A percentile compares a stretch with the other conserved stretches of the same genome.
Evolutionary conservation across 768 basidiomycete species (phyloP).

Genomic region (Guyanaporus albipodus): DNA sequence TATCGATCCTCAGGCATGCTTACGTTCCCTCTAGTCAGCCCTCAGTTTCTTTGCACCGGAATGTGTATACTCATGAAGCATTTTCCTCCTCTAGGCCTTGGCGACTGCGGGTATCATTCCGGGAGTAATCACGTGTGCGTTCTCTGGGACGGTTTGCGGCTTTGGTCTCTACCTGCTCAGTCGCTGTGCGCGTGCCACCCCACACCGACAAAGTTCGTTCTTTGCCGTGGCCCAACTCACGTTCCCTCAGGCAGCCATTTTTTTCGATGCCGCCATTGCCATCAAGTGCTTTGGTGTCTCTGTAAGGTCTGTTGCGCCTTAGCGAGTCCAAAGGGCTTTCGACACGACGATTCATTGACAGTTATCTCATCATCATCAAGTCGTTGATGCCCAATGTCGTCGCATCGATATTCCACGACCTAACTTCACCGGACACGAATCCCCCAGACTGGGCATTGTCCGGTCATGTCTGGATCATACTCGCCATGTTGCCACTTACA

Average conservation of each 20-base stretch:
- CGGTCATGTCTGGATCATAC: constrained; percentile 77
- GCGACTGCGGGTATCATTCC: constrained; percentile 88
- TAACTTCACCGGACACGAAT: constrained; percentile 57
- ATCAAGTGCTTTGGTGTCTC: constrained; percentile 97
- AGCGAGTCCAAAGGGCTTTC: background rate
- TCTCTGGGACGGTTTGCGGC: constrained; percentile 70
- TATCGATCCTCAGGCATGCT: constrained; percentile 62
- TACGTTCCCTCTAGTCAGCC: constrained; percentile 73
- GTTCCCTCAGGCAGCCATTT: constrained; percentile 80
- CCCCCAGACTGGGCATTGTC: constrained; percentile 75
- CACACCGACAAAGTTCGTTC: constrained; percentile 75
- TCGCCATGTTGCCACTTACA: constrained; percentile 71
- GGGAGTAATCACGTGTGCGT: constrained; percentile 81
- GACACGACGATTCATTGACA: constrained; percentile 24
- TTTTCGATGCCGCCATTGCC: constrained; percentile 93
- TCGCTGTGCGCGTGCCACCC: constrained; percentile 72
- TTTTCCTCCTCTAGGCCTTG: constrained; percentile 56
- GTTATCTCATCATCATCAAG: constrained; percentile 90
- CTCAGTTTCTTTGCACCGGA: background rate
- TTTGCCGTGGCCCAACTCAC: constrained; percentile 82
- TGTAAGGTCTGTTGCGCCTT: constrained; percentile 54
- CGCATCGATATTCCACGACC: constrained; percentile 72
- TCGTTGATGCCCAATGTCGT: constrained; percentile 91
- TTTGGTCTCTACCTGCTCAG: constrained; percentile 91
- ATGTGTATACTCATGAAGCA: background rate